Evolutionary conservation across 2,329 filamentous ascomycete genomes (phyloP), one percentile per base, ranked within the genome.

Genomic region (Emydomyces testavorans): DNA sequence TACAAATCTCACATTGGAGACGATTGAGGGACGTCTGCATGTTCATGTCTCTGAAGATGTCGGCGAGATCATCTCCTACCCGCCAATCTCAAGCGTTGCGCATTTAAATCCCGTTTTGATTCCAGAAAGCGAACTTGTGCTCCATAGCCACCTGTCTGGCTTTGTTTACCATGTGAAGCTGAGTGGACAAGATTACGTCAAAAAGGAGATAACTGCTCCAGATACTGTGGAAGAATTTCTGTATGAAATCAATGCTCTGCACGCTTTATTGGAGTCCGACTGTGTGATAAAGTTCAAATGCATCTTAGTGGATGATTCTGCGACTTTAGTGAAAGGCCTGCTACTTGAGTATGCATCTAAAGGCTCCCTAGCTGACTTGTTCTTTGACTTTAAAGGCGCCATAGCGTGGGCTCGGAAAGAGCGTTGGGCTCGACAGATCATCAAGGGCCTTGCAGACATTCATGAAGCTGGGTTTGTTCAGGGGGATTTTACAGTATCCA

Each of bases 11-110:
- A 94, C 94, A 65, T 74, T 98, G 15, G 81, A 95, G 64, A 98
- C 92, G 0, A 82, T 79, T 3, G 83, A 93, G 49, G 86, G 86
- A 11, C 80, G 88, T 51, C 73, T 98, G 20, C 89, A 96, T 65
- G 88, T 98, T 5, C 92, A 96, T 63, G 92, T 98, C 45, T 89
- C 92, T n/a, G 90, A 98, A 65, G 92, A 98, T 62, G 78, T 87
- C 41, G 92, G 93, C 71, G 92, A 98, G 69, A 92, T 92, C 50
- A 93, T 98, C 49, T 75, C 79, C 7, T 96, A 90, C 60, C 92
- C 92, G 2, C 75, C 79, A 0, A 70, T 82, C 20, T 77, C 77
- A 32, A 79, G 83, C 52, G 77, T 96, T 49, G 75, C 80, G 13
- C 87, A 96, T 63, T 71, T 95, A 44, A 59, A 62, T 28, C 62